phyloP scores from a whole-genome alignment of 768 basidiomycete species.

The Tylopilus cervinicoccineus region DNA sequence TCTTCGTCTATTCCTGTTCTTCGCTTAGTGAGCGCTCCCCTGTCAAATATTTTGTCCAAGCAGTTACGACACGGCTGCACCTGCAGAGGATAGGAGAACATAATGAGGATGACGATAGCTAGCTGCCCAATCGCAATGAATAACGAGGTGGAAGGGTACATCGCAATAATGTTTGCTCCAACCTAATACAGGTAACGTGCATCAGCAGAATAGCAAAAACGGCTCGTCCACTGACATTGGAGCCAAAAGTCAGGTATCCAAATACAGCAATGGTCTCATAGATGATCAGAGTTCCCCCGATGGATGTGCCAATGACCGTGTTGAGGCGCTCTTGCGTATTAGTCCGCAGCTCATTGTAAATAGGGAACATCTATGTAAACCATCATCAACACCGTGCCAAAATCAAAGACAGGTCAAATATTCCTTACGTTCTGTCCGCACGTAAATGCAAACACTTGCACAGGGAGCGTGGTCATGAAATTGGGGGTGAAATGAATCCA shows the following conservation, averaged over 20 bases:
- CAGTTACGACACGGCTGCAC: constrained; percentile 91
- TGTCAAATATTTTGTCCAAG: constrained; percentile 82
- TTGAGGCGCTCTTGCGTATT: constrained; percentile 87
- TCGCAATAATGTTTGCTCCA: constrained; percentile 89
- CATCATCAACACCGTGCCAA: constrained; percentile 2
- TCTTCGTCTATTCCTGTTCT: constrained; percentile 44
- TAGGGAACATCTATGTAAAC: constrained; percentile 88
- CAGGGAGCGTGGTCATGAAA: constrained; percentile 85
- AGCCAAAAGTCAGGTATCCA: constrained; percentile 93
- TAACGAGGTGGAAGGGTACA: constrained; percentile 87
- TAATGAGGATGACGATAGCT: constrained; percentile 86
- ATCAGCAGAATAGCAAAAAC: constrained; percentile 3
- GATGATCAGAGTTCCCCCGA: constrained; percentile 76
- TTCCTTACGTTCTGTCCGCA: constrained; percentile 84
- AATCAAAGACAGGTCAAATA: constrained; percentile 3
- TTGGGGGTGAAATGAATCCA: constrained; percentile 70
- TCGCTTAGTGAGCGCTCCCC: constrained; percentile 34
- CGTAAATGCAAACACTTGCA: constrained; percentile 91
- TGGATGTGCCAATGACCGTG: constrained; percentile 78
- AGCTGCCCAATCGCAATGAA: constrained; percentile 92
- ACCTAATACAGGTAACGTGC: constrained; percentile 45
- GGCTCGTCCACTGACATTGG: constrained; percentile 48
- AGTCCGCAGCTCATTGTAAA: constrained; percentile 83
- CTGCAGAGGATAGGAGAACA: constrained; percentile 93
- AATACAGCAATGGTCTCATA: constrained; percentile 89